These are phyloP conservation scores for Starmerella sp. DNA, from an alignment of 805 yeast species.

Conservation along the genomic window DNA sequence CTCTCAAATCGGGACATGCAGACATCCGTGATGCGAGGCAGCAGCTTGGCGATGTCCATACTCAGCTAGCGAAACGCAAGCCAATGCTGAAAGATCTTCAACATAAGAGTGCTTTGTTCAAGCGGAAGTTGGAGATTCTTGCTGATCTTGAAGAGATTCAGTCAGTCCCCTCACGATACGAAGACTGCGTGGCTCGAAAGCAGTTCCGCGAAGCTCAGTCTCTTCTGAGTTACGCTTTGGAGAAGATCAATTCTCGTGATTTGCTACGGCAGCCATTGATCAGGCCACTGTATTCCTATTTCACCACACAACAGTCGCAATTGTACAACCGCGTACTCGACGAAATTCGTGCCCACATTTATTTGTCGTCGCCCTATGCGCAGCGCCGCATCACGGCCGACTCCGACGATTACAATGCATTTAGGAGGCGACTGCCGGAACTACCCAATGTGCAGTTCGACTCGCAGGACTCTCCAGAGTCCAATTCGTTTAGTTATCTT, in stretches of 20 bases:
- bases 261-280: conserved; percentile 27
- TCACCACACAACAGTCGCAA: conserved; percentile 32
- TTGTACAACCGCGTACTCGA: conserved; percentile 66
- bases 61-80: conserved; percentile 42
- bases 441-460: conserved; percentile 7
- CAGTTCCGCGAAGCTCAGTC: conserved; percentile 56
- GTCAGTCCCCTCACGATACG: conserved; percentile 51
- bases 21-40: conserved; percentile 40
- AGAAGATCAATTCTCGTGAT: conserved; percentile 26
- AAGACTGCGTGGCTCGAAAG: conserved; percentile 55
- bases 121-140: conserved; percentile 58
- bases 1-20: conserved; percentile 55
- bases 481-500: conserved; percentile 45
- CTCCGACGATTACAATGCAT: conserved; percentile 10
- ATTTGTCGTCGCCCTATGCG: conserved; percentile 39
- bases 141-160: conserved; percentile 54
- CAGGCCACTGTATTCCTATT: conserved; percentile 26
- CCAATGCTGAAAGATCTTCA: conserved; percentile 54
- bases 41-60: conserved; percentile 39
- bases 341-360: conserved; percentile 61
- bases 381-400: conserved; percentile 13
- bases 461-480: conserved; percentile 20
- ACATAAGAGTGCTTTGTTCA: conserved; percentile 47
- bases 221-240: conserved; percentile 37
- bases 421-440: conserved; percentile 11